Base-by-base conservation (phyloP, 257 asterid species). In the Solanum appendiculatum region DNA sequence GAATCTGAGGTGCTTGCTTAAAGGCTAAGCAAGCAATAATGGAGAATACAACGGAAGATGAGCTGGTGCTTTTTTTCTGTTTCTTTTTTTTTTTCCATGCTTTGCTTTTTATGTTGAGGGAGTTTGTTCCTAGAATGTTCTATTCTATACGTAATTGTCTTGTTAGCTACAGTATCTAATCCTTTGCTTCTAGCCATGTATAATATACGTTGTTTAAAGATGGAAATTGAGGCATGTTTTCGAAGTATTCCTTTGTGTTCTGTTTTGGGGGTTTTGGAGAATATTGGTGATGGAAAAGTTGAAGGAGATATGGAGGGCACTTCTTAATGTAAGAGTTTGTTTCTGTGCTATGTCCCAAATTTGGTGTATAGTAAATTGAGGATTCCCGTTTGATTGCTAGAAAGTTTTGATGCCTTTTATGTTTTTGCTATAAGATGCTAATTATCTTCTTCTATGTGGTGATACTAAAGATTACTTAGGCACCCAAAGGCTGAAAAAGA, bases 1-100 rank as follows among this genome's bases (percentile, higher is more conserved):
- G 95, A 91, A 92, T 93, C 91, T 91, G 85, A 90, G 81, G 80
- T 78, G 85, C 82, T 94, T 94, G 93, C 99, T 92, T 95, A 78
- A 90, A 74, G 88, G 82, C 82, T 89, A 93, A 92, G 96, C 95
- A 92, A 96, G 89, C 87, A 83, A 74, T 90, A 88, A 51, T 87
- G 77, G 88, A 42, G 88, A 81, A 85, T 56, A 16, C 5, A 80
- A 72, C 5, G 13, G 36, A 60, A 63, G 40, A 80, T 46, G 78
- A 64, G 27, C 39, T 73, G 73, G 31, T 37, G 88, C 37, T 90
- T 66, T 86, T 88, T 88, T 85, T 86, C 63, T 89, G 82, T 86
- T 80, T 36, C 87, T 83, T 86, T 86, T 23, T n/a, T 70, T 75
- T 86, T 82, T 78, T 42, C 46, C 85, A 85, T 87, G 85, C 90